Evolutionary conservation across 2,329 filamentous ascomycete genomes (phyloP).

Genomic region (Emergomyces orientalis): DNA sequence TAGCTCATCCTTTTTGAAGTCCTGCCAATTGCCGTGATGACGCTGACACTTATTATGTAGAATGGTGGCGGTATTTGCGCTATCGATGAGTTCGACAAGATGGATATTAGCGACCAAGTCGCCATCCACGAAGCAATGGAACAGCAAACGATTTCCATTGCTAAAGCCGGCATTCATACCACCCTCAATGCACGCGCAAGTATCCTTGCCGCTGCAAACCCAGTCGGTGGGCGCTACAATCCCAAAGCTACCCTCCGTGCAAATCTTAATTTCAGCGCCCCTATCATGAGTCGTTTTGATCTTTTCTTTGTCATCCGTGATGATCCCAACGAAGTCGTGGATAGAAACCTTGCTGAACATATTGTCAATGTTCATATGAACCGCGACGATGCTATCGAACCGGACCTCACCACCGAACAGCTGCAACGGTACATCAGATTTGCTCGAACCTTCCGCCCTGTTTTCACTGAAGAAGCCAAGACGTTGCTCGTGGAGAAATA

Average conservation of each 20-base stretch:
- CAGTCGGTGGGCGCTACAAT: conserved; percentile 88
- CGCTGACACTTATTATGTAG: conserved; percentile 17
- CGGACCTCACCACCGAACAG: conserved; percentile 93
- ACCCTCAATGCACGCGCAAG: conserved; percentile 92
- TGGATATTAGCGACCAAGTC: conserved; percentile 95
- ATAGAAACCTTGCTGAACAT: conserved; percentile 84
- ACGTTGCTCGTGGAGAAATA: conserved; percentile 80
- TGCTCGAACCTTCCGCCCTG: conserved; percentile 84
- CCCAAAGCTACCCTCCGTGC: conserved; percentile 85
- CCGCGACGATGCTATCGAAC: conserved; percentile 80
- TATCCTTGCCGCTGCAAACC: conserved; percentile 92
- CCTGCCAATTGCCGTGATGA: neutral
- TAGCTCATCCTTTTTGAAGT: neutral
- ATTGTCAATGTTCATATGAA: conserved; percentile 91
- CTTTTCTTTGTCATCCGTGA: conserved; percentile 97
- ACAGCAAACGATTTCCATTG: conserved; percentile 98
- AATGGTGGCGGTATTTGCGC: conserved; percentile 87
- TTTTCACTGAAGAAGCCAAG: conserved; percentile 83
- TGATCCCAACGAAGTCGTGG: conserved; percentile 86
- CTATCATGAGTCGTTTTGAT: conserved; percentile 99
- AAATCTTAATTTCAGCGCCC: conserved; percentile 97
- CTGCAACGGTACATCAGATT: conserved; percentile 96
- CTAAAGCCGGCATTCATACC: conserved; percentile 95
- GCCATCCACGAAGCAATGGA: conserved; percentile 99
- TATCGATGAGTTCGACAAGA: conserved; percentile 99